Conservation (phyloP, 2,329 filamentous ascomycete species). For the Pseudogymnoascus sp. region DNA sequence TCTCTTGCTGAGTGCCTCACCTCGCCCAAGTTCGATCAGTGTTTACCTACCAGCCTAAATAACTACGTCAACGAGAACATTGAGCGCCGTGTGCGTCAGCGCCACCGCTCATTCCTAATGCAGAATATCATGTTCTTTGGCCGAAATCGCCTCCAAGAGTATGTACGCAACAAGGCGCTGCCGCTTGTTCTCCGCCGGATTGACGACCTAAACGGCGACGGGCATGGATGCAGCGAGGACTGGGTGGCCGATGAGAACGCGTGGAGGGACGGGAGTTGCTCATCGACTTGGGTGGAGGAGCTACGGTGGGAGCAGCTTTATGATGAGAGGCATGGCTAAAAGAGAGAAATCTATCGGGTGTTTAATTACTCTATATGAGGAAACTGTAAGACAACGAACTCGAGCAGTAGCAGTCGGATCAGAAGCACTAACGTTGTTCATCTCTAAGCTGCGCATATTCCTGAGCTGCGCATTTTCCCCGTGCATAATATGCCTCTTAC, state of each 20-base stretch:
- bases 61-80: slow-evolving; percentile 17
- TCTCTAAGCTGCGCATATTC: no score
- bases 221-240: not conserved
- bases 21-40: not conserved
- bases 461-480: no score
- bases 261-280: not conserved
- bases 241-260: not conserved
- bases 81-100: slow-evolving; percentile 18
- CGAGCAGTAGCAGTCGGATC: no score
- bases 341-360: not conserved
- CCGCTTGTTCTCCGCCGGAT: slow-evolving; percentile 22
- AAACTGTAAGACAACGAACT: no score
- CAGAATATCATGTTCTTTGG: slow-evolving; percentile 24
- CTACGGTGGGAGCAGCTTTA: not conserved
- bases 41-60: no score
- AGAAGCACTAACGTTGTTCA: no score
- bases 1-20: slow-evolving; percentile 19
- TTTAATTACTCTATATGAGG: no score
- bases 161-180: slow-evolving; percentile 18
- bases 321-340: not conserved
- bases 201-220: slow-evolving; percentile 7
- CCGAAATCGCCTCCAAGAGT: slow-evolving; percentile 19
- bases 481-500: no score
- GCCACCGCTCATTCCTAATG: slow-evolving; percentile 20
- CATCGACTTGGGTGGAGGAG: not conserved